Conservation (phyloP, 1,139 yeast genomes). For the Yamadazyma kanchanaburiensis region DNA sequence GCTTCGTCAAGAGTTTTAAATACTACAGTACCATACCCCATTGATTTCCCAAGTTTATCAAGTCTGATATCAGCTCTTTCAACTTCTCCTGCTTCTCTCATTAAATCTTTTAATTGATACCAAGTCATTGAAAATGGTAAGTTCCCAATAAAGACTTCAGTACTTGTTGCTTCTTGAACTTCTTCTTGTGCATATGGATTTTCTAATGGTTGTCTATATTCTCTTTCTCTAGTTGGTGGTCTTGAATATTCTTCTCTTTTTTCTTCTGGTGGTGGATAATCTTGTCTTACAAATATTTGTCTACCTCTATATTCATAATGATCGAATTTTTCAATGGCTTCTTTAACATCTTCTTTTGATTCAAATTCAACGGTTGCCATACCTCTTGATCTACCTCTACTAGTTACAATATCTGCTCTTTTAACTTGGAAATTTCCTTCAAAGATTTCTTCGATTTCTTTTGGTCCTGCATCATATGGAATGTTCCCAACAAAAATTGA, state of each 20-base stretch:
- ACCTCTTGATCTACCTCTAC: constrained; percentile 82
- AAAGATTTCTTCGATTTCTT: constrained; percentile 59
- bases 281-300: constrained; percentile 87
- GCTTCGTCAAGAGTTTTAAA: constrained; percentile 61
- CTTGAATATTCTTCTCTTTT: constrained; percentile 14
- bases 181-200: constrained; percentile 1
- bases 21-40: constrained; percentile 82
- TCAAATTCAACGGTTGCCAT: constrained; percentile 92
- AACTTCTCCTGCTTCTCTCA: constrained; percentile 73
- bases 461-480: constrained; percentile 61
- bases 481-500: constrained; percentile 73
- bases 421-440: constrained; percentile 70
- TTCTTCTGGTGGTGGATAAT: constrained; percentile 69
- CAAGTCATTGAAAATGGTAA: constrained; percentile 77
- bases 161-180: constrained; percentile 38
- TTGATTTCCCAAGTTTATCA: constrained; percentile 71
- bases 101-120: constrained; percentile 84
- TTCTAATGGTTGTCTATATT: constrained; percentile 8
- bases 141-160: constrained; percentile 79
- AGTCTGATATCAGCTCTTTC: constrained; percentile 76
- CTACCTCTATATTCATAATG: constrained; percentile 71
- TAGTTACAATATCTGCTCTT: constrained; percentile 84
- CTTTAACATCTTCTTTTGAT: constrained; percentile 61
- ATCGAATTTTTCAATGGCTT: constrained; percentile 71
- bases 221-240: constrained; percentile 16